phyloP scores from a whole-genome alignment of 2,329 filamentous ascomycete genomes.

The Arachnopeziza araneosa region DNA sequence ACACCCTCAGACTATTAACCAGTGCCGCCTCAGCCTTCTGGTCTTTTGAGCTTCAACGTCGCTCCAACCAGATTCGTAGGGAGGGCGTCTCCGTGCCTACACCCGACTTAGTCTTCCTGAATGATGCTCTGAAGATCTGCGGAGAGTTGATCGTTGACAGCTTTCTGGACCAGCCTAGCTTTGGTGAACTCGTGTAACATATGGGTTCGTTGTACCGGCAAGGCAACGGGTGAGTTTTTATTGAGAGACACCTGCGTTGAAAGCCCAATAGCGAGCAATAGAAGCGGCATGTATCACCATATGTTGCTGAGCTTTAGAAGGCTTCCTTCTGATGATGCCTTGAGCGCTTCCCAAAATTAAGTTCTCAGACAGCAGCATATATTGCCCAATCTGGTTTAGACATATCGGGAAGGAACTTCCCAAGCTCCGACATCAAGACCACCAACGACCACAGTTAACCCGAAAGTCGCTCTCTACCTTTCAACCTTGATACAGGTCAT shows the following conservation, averaged over 20 bases:
- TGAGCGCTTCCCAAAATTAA: neutral
- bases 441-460: neutral
- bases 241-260: neutral
- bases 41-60: constrained; percentile 2
- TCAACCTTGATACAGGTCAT: constrained; percentile 20
- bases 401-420: neutral
- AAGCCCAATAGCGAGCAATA: neutral
- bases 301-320: neutral
- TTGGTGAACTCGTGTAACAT: neutral
- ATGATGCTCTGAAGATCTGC: neutral
- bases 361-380: neutral
- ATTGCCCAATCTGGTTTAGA: neutral
- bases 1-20: neutral
- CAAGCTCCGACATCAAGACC: neutral
- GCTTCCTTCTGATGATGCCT: neutral
- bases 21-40: constrained; percentile 6
- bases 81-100: neutral
- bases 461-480: neutral
- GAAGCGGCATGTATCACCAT: neutral
- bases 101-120: neutral
- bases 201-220: neutral
- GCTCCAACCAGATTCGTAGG: neutral
- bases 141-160: neutral
- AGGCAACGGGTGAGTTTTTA: neutral
- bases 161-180: neutral